These are phyloP conservation scores for Vanilla planifolia DNA, from an alignment of 106 monocot species.

Conservation along the genomic window DNA sequence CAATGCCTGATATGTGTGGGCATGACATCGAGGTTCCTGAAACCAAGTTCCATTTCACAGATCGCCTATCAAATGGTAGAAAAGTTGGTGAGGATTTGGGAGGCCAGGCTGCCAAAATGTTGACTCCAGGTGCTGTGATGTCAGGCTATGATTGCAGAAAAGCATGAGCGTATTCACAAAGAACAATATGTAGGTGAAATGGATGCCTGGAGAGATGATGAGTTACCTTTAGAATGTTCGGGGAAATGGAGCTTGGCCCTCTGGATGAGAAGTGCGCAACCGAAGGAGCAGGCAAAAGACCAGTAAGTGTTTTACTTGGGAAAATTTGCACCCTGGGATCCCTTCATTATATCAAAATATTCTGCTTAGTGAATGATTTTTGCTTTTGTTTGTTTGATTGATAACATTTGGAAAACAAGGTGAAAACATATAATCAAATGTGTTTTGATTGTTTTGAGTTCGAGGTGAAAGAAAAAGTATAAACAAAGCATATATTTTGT, in stretches of 20 bases:
- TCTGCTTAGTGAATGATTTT: background rate
- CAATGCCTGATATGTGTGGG: slow-evolving; percentile 62
- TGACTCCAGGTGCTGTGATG: slow-evolving; percentile 67
- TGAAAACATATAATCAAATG: too few relatives aligned
- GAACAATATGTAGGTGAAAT: background rate
- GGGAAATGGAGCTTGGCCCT: slow-evolving; percentile 55
- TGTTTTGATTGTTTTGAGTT: too few relatives aligned
- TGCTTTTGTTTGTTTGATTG: too few relatives aligned
- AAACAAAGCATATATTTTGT: too few relatives aligned
- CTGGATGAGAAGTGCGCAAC: slow-evolving; percentile 64
- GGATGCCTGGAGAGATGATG: background rate
- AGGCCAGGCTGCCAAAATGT: slow-evolving; percentile 79
- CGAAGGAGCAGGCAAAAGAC: slow-evolving; percentile 37
- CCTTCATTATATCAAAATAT: slow-evolving; percentile 12
- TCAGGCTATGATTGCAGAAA: slow-evolving; percentile 36
- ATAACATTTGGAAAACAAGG: too few relatives aligned
- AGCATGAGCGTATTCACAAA: background rate
- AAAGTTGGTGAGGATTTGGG: slow-evolving; percentile 43
- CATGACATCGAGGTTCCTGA: slow-evolving; percentile 78
- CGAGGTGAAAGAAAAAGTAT: too few relatives aligned
- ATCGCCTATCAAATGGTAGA: slow-evolving; percentile 42
- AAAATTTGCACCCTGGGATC: slow-evolving; percentile 33
- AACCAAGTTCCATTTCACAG: slow-evolving; percentile 53
- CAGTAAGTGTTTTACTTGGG: slow-evolving; percentile 24
- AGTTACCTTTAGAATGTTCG: slow-evolving; percentile 62